Percentiles rank a stretch among this genome's conserved stretches.
Evolutionary conservation across 352 stramenopile genomes (phyloP).

Genomic region (Phytophthora brassicae): DNA sequence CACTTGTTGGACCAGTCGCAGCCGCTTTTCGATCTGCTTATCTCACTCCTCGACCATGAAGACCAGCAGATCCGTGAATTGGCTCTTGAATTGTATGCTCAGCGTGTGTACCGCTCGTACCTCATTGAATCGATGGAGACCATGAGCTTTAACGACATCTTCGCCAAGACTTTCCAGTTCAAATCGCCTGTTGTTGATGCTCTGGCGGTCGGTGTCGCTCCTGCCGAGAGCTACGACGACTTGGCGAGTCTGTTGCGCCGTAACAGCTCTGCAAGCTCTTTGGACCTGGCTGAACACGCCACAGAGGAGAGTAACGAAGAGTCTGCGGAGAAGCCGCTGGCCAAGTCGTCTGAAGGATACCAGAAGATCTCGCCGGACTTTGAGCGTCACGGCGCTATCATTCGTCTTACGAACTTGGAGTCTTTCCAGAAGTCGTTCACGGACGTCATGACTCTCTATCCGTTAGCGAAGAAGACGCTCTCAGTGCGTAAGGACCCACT

Average conservation of each 20-base stretch:
- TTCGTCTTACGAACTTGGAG: constrained; percentile 86
- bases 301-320: constrained; percentile 43
- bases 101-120: constrained; percentile 87
- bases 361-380: constrained; percentile 75
- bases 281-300: constrained; percentile 36
- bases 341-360: constrained; percentile 51
- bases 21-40: constrained; percentile 84
- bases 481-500: constrained; percentile 64
- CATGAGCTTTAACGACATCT: constrained; percentile 58
- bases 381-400: constrained; percentile 81
- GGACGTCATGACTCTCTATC: constrained; percentile 73
- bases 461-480: constrained; percentile 66
- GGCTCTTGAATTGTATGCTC: constrained; percentile 82
- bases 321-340: constrained; percentile 25
- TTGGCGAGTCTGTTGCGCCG: constrained; percentile 67
- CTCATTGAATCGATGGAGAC: constrained; percentile 83
- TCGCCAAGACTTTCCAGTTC: constrained; percentile 88
- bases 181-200: constrained; percentile 81
- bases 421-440: constrained; percentile 70
- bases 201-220: constrained; percentile 67
- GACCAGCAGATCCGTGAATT: constrained; percentile 69
- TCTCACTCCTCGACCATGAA: constrained; percentile 74
- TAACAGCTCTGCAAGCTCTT: constrained; percentile 52
- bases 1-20: constrained; percentile 81
- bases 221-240: constrained; percentile 85